Percentiles rank a stretch among this genome's conserved stretches.
Evolutionary conservation across 768 basidiomycete species (phyloP).

Genomic region (Asterophora parasitica): DNA sequence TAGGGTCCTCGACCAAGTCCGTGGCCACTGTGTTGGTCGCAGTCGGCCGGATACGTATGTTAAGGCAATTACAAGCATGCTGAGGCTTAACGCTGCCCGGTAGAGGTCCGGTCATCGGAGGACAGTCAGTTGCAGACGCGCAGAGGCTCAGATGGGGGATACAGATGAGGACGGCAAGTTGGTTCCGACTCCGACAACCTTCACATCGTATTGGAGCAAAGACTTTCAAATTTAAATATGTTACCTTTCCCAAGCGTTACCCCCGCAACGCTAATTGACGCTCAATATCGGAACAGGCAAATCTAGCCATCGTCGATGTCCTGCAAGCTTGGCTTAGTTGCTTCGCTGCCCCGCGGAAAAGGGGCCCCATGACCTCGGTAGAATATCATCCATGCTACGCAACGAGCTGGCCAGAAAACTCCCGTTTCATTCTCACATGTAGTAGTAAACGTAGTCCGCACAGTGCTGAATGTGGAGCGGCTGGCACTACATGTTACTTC

Average conservation of each 20-base stretch:
- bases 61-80: constrained; percentile 69
- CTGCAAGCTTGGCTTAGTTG: background rate
- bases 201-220: background rate
- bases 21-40: constrained; percentile 28
- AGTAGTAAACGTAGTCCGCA: background rate
- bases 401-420: constrained; percentile 4
- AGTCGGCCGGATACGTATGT: constrained; percentile 50
- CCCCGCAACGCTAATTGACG: constrained; percentile 12
- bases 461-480: constrained; percentile 13
- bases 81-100: constrained; percentile 16
- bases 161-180: constrained; percentile 21
- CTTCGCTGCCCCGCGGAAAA: constrained; percentile 11
- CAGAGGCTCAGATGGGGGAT: constrained; percentile 16
- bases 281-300: constrained; percentile 1
- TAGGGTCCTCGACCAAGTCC: constrained; percentile 29
- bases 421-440: constrained; percentile 17
- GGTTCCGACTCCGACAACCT: constrained; percentile 35
- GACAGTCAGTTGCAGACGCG: constrained; percentile 7
- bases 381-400: constrained; percentile 6
- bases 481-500: constrained; percentile 14
- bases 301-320: background rate
- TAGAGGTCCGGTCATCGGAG: constrained; percentile 28
- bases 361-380: constrained; percentile 11
- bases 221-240: constrained; percentile 4
- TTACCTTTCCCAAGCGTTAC: constrained; percentile 7